These are phyloP conservation scores for Thermochaetoides thermophila DNA, from an alignment of 495 filamentous ascomycete genomes.

Conservation along the genomic window DNA sequence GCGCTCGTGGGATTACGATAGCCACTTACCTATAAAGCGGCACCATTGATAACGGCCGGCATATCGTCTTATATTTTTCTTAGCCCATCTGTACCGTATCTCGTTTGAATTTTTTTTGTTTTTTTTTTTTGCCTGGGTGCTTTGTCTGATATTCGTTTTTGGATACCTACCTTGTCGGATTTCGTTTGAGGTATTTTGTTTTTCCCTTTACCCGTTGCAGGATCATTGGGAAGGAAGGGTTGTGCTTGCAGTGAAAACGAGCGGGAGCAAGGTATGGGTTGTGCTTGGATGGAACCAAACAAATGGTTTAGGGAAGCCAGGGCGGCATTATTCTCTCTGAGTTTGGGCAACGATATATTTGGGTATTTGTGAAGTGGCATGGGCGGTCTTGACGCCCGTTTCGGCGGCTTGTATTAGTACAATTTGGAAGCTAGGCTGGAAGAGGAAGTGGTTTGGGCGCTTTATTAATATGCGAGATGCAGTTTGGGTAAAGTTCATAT, in stretches of 20 bases:
- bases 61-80: neutral
- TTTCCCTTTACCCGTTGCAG: neutral
- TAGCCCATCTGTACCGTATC: neutral
- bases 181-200: neutral
- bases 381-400: no score
- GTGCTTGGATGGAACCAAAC: no score
- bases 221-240: neutral
- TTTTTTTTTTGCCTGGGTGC: neutral
- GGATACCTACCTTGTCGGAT: neutral
- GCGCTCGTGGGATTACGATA: constrained; percentile 52
- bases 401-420: no score
- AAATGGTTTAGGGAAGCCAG: no score
- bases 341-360: no score
- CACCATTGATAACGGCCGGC: neutral
- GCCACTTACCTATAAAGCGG: neutral
- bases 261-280: neutral
- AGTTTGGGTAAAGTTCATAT: no score
- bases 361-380: no score
- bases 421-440: no score
- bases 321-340: no score
- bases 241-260: neutral
- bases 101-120: neutral
- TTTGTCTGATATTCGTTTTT: neutral
- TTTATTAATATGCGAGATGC: no score
- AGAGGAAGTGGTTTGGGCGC: no score